These are phyloP conservation scores for Talaromyces nanjingensis DNA, from an alignment of 495 filamentous ascomycete species.

Conservation along the genomic window DNA sequence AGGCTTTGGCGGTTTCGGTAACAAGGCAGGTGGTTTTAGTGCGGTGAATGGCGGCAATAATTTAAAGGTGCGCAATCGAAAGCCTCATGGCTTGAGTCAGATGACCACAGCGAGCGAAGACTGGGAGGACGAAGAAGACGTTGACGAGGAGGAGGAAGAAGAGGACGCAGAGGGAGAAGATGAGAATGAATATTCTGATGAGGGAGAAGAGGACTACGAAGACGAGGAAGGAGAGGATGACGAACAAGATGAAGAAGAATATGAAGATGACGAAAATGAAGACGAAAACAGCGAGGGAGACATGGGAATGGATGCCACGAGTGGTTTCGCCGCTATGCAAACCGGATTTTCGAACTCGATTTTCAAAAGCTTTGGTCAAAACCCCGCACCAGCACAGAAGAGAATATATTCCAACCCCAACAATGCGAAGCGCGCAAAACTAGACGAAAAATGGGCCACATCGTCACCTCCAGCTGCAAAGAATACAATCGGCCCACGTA, in stretches of 20 bases:
- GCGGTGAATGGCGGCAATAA: slow-evolving; percentile 19
- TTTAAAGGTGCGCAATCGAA: slow-evolving; percentile 16
- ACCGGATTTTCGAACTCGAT: slow-evolving; percentile 30
- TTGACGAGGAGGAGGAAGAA: slow-evolving; percentile 20
- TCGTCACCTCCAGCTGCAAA: slow-evolving; percentile 31
- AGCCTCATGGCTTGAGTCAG: slow-evolving; percentile 20
- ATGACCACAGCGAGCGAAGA: slow-evolving; percentile 30
- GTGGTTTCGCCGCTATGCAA: slow-evolving; percentile 14
- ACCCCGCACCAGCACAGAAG: slow-evolving; percentile 22
- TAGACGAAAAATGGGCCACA: slow-evolving; percentile 34
- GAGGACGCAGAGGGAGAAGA: slow-evolving; percentile 31
- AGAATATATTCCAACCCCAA: slow-evolving; percentile 35
- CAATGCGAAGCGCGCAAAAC: slow-evolving; percentile 39
- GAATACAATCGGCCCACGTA: slow-evolving; percentile 28
- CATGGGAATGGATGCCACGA: slow-evolving; percentile 21
- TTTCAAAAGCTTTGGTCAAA: slow-evolving; percentile 16
- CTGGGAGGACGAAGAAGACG: slow-evolving; percentile 22
- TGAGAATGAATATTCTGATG: slow-evolving; percentile 21
- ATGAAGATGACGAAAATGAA: slow-evolving; percentile 28
- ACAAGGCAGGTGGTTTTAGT: slow-evolving; percentile 26
- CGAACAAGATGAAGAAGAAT: slow-evolving; percentile 22
- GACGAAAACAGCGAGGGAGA: slow-evolving; percentile 30
- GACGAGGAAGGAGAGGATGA: slow-evolving; percentile 29
- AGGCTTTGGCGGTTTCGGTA: slow-evolving; percentile 24
- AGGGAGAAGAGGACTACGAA: slow-evolving; percentile 24